Evolutionary conservation across 495 filamentous ascomycete genomes (phyloP).

Genomic region (Lasiosphaeria hispida): DNA sequence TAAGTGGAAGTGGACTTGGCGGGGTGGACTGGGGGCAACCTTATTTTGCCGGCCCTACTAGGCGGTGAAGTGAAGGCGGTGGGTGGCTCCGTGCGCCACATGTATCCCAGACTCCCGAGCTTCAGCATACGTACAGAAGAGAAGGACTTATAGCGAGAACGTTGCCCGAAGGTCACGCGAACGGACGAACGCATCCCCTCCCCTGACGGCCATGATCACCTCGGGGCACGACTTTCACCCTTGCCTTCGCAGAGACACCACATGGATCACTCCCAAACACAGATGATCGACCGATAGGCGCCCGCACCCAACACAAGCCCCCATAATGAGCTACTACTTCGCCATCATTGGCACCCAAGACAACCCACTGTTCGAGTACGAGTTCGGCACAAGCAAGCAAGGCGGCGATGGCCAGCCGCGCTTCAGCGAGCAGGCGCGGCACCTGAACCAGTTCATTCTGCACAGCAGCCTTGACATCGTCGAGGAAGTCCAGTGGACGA

Average conservation of each 20-base stretch:
- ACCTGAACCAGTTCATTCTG: constrained; percentile 96
- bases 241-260: neutral
- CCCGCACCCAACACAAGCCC: constrained; percentile 2
- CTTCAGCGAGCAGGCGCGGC: constrained; percentile 79
- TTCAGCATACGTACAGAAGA: no score
- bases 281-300: constrained; percentile 34
- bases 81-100: no score
- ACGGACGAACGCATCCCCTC: no score
- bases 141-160: no score
- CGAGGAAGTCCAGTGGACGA: constrained; percentile 91
- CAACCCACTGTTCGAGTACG: constrained; percentile 90
- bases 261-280: neutral
- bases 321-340: constrained; percentile 91
- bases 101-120: no score
- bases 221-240: no score
- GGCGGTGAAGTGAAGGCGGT: no score
- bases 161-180: no score
- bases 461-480: constrained; percentile 90
- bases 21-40: no score
- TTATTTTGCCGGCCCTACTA: no score
- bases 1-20: no score
- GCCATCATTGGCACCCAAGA: constrained; percentile 91
- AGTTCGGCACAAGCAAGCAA: constrained; percentile 92
- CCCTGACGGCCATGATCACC: no score
- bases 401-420: constrained; percentile 88